Evolutionary conservation across 192 early-diverging fungal species (phyloP).

Genomic region (Coemansia brasiliensis): DNA sequence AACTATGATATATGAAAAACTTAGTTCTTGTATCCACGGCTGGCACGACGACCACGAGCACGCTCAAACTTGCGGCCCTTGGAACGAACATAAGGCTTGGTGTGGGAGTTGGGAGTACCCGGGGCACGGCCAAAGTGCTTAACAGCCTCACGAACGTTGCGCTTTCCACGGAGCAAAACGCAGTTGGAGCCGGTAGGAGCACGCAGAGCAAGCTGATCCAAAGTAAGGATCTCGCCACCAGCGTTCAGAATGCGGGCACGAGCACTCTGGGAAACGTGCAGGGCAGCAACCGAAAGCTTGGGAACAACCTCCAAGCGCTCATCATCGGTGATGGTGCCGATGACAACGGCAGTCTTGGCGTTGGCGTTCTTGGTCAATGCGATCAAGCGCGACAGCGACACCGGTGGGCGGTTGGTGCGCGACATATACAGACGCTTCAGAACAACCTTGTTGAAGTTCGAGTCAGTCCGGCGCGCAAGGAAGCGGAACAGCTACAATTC

Average conservation of each 20-base stretch:
- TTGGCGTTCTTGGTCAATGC: slow-evolving; percentile 73
- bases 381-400: slow-evolving; percentile 88
- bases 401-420: slow-evolving; percentile 92
- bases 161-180: slow-evolving; percentile 92
- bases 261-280: slow-evolving; percentile 93
- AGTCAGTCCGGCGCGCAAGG: slow-evolving; percentile 97
- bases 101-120: slow-evolving; percentile 64
- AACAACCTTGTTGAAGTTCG: slow-evolving; percentile 98
- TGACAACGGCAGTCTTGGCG: slow-evolving; percentile 90
- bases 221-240: slow-evolving; percentile 97
- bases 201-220: slow-evolving; percentile 99
- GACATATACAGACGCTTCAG: slow-evolving; percentile 99
- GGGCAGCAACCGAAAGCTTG: slow-evolving; percentile 94
- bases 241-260: slow-evolving; percentile 97
- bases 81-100: slow-evolving; percentile 94
- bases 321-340: slow-evolving; percentile 98
- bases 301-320: slow-evolving; percentile 86
- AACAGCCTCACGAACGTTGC: slow-evolving; percentile 93
- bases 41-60: slow-evolving; percentile 99
- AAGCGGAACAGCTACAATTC: slow-evolving; percentile 88
- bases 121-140: slow-evolving; percentile 95
- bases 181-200: slow-evolving; percentile 96
- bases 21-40: slow-evolving; percentile 97
- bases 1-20: too few relatives aligned
- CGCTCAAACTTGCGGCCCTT: slow-evolving; percentile 99